Evolutionary conservation across 2,329 filamentous ascomycete species (phyloP).

Genomic region (Calonectria pseudoturangicola): DNA sequence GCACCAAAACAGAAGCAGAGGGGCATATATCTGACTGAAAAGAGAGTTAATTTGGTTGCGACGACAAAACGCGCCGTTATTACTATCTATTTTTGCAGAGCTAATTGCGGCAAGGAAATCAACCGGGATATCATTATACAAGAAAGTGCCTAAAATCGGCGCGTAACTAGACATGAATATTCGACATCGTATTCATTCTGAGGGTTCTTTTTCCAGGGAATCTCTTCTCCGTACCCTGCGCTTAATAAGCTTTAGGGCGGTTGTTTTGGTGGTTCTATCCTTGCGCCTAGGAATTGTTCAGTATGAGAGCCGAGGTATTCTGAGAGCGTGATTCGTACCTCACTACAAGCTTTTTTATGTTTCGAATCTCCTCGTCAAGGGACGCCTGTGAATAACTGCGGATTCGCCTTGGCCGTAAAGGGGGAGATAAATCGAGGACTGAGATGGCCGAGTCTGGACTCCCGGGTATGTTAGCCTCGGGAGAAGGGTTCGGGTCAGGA

Average conservation of each 20-base stretch:
- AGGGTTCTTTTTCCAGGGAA: not conserved
- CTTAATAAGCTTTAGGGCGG: not conserved
- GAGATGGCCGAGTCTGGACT: constrained; percentile 40
- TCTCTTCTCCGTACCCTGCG: not conserved
- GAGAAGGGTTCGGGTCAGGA: not conserved
- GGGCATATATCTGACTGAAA: not conserved
- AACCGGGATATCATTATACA: constrained; percentile 16
- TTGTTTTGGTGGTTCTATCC: not conserved
- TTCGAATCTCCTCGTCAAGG: not conserved
- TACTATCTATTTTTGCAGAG: constrained; percentile 15
- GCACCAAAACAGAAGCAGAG: not conserved
- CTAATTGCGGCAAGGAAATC: constrained; percentile 16
- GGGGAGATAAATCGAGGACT: constrained; percentile 23
- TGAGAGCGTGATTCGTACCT: constrained; percentile 4
- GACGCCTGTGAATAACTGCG: not conserved
- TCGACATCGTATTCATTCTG: not conserved
- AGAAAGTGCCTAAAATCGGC: not conserved
- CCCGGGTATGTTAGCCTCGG: not conserved
- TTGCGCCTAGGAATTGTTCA: not conserved
- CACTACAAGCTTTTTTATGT: not conserved
- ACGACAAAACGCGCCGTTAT: not conserved
- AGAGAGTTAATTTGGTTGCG: not conserved
- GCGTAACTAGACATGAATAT: not conserved
- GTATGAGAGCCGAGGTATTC: not conserved
- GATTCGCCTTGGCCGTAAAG: not conserved